These are phyloP conservation scores for Leersia perrieri DNA, from an alignment of 176 grass and related monocot genomes.

Conservation along the genomic window DNA sequence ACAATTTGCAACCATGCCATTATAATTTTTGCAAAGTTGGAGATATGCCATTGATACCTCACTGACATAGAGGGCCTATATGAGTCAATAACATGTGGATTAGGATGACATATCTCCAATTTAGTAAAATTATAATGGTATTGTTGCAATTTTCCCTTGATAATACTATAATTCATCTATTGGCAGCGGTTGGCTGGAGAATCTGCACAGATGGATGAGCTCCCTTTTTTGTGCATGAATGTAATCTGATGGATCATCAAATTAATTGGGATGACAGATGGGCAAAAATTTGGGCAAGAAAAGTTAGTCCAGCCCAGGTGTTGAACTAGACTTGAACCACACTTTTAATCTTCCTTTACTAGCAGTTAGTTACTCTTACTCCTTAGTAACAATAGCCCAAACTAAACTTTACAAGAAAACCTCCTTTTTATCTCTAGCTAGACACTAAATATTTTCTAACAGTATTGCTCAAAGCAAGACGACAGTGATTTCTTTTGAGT, in stretches of 20 bases:
- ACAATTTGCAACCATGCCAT: too few species aligned
- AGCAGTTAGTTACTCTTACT: not conserved
- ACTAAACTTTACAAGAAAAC: not conserved
- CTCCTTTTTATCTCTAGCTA: not conserved
- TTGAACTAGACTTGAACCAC: constrained; percentile 8
- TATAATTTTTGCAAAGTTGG: too few species aligned
- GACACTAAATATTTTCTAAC: not conserved
- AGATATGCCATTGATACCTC: too few species aligned
- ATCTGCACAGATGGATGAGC: not conserved
- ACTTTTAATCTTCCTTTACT: not conserved
- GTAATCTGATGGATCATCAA: not conserved
- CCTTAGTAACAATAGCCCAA: not conserved
- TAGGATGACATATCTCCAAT: too few species aligned
- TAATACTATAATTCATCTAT: not conserved
- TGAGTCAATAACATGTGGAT: too few species aligned
- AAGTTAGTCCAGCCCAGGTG: not conserved
- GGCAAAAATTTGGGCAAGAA: not conserved
- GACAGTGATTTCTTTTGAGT: not conserved
- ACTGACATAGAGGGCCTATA: too few species aligned
- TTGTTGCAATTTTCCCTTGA: too few species aligned
- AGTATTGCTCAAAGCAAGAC: not conserved
- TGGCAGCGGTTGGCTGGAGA: not conserved
- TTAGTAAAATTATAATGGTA: too few species aligned
- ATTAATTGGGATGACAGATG: not conserved
- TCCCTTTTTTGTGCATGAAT: constrained; percentile 3